These are phyloP conservation scores for Neovahlkampfia damariscottae DNA, from an alignment of 78 protist genomes.

Conservation along the genomic window DNA sequence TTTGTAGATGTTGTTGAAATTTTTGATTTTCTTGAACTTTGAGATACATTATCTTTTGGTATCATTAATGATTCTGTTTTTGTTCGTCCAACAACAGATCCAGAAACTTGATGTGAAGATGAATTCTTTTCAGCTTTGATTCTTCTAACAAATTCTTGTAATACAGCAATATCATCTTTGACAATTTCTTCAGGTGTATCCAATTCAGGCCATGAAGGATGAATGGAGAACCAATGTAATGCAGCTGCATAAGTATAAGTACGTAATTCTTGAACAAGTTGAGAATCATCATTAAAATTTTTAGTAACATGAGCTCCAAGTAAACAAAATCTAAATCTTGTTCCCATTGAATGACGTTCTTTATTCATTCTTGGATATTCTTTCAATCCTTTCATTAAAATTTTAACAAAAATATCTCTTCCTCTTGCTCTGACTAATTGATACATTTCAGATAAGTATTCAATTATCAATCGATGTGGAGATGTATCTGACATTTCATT, in stretches of 20 bases:
- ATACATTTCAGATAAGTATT: not conserved
- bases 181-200: not conserved
- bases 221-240: not conserved
- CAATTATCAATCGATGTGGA: not conserved
- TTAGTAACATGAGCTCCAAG: not conserved
- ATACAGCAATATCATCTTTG: not conserved
- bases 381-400: not conserved
- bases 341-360: not conserved
- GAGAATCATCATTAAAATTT: not conserved
- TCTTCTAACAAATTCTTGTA: not conserved
- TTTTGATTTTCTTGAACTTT: too few species aligned
- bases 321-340: not conserved
- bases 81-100: too few species aligned
- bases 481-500: not conserved
- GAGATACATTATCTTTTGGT: too few species aligned
- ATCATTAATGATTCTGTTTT: too few species aligned
- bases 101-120: not conserved
- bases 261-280: not conserved
- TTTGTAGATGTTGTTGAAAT: too few species aligned
- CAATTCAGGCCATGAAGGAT: slow-evolving; percentile 1
- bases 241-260: not conserved
- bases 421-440: not conserved
- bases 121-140: not conserved
- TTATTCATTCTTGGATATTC: not conserved
- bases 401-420: not conserved